Base-by-base conservation (phyloP, 129 eudicot species). In the Rutidosis leptorrhynchoides region DNA sequence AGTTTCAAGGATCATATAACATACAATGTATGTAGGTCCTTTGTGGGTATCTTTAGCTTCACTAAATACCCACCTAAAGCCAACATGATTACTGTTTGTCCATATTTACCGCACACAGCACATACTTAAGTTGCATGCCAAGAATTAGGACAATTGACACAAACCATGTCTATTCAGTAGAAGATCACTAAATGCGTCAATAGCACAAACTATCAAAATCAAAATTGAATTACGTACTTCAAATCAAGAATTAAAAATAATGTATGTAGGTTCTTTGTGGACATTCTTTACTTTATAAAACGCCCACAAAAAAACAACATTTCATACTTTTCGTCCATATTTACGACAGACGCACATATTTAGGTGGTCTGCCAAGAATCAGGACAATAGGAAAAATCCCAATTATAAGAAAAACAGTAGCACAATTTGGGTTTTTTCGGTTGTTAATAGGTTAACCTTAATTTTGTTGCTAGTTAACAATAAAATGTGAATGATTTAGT, bases 331-430 rank as follows among this genome's bases (percentile, higher is more conserved):
- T 14, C 19, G 82, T 78, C 82, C 82, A 72, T 72, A 43, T 72
- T 78, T 78, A 78, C 82, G 66, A 74, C 74, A 67, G 64, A 53
- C 29, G 29, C 78, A 72, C 74, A 60, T 60, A 60, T 74, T 78
- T 67, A 67, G 54, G 74, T 78, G 67, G 63, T 67, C 78, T 59
- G 78, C 82, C 64, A 78, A 78, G 78, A 78, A 78, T 72, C 56
- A 61, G 80, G 76, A 76, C 79, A 68, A 40, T 67, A n/a, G n/a
- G n/a, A n/a, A n/a, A n/a, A n/a, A n/a, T n/a, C n/a, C n/a, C n/a
- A n/a, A n/a, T n/a, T 24, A 10, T 19, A 56, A 22, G 15, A 29
- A 62, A 62, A 16, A 40, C 19, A 25, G 10, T 6, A 5, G 8
- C 21, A 49, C 21, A 49, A 49, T 1, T 0, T 49, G 21, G 56